These are phyloP conservation scores for Kalaharituber pfeilii DNA, from an alignment of 2,329 filamentous ascomycete genomes.

Conservation along the genomic window DNA sequence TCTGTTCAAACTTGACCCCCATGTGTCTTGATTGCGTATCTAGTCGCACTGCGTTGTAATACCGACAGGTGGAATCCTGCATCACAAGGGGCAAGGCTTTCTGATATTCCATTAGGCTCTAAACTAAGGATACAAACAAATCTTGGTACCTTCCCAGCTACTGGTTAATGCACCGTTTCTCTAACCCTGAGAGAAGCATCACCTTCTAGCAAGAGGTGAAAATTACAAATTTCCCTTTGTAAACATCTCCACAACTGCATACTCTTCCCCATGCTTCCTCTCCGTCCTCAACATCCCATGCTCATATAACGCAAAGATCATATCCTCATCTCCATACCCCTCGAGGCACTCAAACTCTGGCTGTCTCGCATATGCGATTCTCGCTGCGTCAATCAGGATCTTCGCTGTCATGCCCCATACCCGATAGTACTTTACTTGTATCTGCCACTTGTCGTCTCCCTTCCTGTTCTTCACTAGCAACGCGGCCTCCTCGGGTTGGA, in stretches of 20 bases:
- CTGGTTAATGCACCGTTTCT: no score
- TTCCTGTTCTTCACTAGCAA: neutral
- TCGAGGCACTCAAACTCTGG: constrained; percentile 65
- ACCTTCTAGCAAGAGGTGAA: no score
- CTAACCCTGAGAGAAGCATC: no score
- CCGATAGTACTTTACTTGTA: constrained; percentile 39
- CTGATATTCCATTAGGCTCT: no score
- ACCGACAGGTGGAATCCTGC: no score
- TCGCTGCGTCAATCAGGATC: constrained; percentile 73
- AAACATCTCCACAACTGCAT: constrained; percentile 9
- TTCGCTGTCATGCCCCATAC: constrained; percentile 93
- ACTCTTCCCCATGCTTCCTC: constrained; percentile 37
- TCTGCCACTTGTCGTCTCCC: neutral
- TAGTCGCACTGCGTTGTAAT: no score
- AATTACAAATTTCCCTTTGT: constrained; percentile 14
- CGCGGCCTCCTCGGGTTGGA: neutral
- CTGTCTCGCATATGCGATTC: constrained; percentile 63
- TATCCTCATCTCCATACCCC: constrained; percentile 47
- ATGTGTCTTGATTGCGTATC: no score
- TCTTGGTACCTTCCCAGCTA: no score
- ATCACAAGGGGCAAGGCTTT: no score
- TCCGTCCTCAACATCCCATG: constrained; percentile 25
- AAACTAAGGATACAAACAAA: no score
- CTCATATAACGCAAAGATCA: constrained; percentile 39
- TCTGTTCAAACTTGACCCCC: no score